Conservation (phyloP, 805 yeast genomes). For the Cephaloascus albidus region DNA sequence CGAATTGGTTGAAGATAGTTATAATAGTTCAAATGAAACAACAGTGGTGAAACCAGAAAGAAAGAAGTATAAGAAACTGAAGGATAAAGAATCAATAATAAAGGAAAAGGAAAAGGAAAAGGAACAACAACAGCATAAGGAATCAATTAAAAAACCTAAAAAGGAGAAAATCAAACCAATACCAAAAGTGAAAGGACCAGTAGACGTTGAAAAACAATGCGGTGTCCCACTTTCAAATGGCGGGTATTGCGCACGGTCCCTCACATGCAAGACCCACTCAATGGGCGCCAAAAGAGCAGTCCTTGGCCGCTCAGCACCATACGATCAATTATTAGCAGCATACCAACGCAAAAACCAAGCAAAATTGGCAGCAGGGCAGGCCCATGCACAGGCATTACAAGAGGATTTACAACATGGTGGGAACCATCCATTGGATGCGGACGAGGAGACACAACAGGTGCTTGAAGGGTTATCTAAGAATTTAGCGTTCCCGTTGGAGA, state of each 20-base stretch:
- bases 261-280: constrained; percentile 96
- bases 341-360: constrained; percentile 92
- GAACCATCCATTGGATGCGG: constrained; percentile 59
- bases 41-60: not conserved
- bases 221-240: constrained; percentile 93
- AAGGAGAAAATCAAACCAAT: constrained; percentile 25
- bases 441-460: constrained; percentile 88
- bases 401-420: constrained; percentile 48
- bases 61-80: not conserved
- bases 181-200: constrained; percentile 67
- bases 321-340: constrained; percentile 77
- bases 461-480: constrained; percentile 80
- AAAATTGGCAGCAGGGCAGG: constrained; percentile 74
- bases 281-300: constrained; percentile 98
- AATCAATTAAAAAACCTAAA: constrained; percentile 19
- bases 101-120: not conserved
- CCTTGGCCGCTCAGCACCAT: constrained; percentile 86
- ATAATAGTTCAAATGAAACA: no score
- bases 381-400: constrained; percentile 68
- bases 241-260: constrained; percentile 91
- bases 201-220: constrained; percentile 89
- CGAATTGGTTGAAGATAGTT: not conserved
- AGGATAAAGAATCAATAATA: not conserved
- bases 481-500: constrained; percentile 75
- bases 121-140: not conserved